These are phyloP conservation scores for Pseudocercospora fijiensis DNA, from an alignment of 2,329 filamentous ascomycete species.

Conservation along the genomic window DNA sequence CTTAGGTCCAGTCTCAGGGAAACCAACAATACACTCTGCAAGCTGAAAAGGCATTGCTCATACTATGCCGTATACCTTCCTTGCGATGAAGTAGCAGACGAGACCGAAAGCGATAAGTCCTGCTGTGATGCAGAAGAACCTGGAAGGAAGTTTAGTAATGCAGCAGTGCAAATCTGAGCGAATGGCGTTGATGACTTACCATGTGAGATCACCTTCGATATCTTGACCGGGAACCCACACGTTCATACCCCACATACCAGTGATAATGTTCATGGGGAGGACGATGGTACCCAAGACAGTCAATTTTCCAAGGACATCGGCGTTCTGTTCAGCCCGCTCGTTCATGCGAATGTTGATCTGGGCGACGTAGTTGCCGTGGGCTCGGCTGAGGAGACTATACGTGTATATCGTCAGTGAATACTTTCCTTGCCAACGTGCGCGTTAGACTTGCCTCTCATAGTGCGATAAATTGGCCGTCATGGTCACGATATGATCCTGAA, in stretches of 20 bases:
- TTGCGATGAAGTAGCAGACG: slow-evolving; percentile 76
- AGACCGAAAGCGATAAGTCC: slow-evolving; percentile 77
- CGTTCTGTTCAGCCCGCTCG: slow-evolving; percentile 91
- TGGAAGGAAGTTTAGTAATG: slow-evolving; percentile 28
- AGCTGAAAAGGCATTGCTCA: slow-evolving; percentile 42
- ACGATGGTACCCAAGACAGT: slow-evolving; percentile 97
- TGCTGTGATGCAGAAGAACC: slow-evolving; percentile 62
- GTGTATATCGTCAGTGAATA: slow-evolving; percentile 26
- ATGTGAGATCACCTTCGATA: slow-evolving; percentile 46
- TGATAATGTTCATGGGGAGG: slow-evolving; percentile 98
- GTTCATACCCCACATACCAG: slow-evolving; percentile 99
- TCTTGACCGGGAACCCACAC: slow-evolving; percentile 80
- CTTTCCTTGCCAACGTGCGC: not conserved
- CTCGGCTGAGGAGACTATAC: slow-evolving; percentile 76
- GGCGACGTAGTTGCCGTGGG: slow-evolving; percentile 95
- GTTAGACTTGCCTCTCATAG: slow-evolving; percentile 77
- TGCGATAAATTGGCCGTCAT: slow-evolving; percentile 97
- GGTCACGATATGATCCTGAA: slow-evolving; percentile 97
- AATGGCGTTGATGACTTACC: slow-evolving; percentile 60
- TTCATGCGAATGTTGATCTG: slow-evolving; percentile 99
- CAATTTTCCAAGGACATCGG: slow-evolving; percentile 89
- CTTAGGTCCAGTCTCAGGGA: not conserved
- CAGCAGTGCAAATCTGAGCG: slow-evolving; percentile 62
- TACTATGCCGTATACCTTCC: slow-evolving; percentile 78
- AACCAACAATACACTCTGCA: too few relatives aligned